Conservation (phyloP, 75 land plant species). For the Cryptomeria japonica region DNA sequence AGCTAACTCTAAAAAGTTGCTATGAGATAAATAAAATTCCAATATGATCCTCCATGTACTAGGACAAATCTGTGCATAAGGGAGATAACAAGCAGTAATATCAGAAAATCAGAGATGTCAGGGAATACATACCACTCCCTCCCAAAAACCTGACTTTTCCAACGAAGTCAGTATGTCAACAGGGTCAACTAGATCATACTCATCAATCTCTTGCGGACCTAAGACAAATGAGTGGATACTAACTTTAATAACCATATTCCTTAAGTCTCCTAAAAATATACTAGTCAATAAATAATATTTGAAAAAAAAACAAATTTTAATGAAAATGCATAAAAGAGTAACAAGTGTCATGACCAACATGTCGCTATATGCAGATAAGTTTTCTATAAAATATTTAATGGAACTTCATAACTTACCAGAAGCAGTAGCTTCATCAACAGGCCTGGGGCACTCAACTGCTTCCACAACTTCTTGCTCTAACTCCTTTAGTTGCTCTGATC, state of each 20-base stretch:
- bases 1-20: constrained; percentile 2
- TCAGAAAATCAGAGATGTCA: not conserved
- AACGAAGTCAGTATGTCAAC: constrained; percentile 44
- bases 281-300: not conserved
- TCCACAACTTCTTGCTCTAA: constrained; percentile 26
- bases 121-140: constrained; percentile 42
- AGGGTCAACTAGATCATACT: constrained; percentile 51
- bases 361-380: not conserved
- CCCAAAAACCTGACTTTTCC: constrained; percentile 50
- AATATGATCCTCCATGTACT: not conserved
- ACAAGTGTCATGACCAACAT: not conserved
- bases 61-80: not conserved
- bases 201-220: constrained; percentile 45
- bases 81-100: not conserved
- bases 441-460: constrained; percentile 13
- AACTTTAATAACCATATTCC: not conserved
- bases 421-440: constrained; percentile 30
- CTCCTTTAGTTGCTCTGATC: constrained; percentile 50
- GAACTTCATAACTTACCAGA: constrained; percentile 18
- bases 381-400: not conserved
- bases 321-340: not conserved
- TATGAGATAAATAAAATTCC: constrained; percentile 11
- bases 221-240: not conserved
- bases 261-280: not conserved
- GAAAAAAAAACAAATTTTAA: not conserved